Conservation (phyloP, 192 early-diverging fungal genomes). For the Coemansia sp. region DNA sequence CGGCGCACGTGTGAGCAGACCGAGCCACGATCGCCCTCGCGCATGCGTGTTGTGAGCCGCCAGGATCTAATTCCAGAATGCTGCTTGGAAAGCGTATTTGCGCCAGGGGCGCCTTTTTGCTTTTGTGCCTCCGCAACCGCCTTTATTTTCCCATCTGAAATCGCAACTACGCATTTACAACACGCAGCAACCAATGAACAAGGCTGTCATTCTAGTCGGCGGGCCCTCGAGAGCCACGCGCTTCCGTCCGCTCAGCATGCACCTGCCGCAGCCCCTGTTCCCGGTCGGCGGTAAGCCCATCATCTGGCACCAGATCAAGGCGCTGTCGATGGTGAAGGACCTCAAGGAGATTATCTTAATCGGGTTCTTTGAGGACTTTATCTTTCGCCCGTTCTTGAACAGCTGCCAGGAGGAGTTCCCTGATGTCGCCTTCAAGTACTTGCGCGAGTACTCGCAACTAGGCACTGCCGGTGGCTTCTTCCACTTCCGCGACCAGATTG, state of each 20-base stretch:
- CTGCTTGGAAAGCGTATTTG: neutral
- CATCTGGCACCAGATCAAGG: conserved; percentile 95
- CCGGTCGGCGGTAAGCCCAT: conserved; percentile 94
- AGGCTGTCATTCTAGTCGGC: conserved; percentile 96
- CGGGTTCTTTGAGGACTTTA: conserved; percentile 94
- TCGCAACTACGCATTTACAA: neutral
- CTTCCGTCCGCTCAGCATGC: conserved; percentile 95
- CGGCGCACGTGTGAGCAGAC: neutral
- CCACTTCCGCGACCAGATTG: conserved; percentile 98
- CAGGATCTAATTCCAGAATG: neutral
- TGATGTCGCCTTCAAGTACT: conserved; percentile 82
- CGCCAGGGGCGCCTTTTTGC: neutral
- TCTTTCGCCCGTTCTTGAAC: conserved; percentile 88
- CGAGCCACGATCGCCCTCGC: neutral
- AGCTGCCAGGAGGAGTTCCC: conserved; percentile 86
- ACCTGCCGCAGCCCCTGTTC: conserved; percentile 97
- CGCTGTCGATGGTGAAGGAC: conserved; percentile 81
- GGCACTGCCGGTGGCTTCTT: conserved; percentile 97
- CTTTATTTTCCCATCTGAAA: neutral
- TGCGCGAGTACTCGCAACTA: conserved; percentile 95
- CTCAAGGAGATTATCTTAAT: conserved; percentile 93
- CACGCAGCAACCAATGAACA: conserved; percentile 48
- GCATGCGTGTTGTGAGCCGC: neutral
- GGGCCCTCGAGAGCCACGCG: conserved; percentile 96
- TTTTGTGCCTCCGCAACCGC: neutral